These are phyloP conservation scores for Heritiera fomes DNA, from an alignment of 345 rosid genomes.

Conservation along the genomic window DNA sequence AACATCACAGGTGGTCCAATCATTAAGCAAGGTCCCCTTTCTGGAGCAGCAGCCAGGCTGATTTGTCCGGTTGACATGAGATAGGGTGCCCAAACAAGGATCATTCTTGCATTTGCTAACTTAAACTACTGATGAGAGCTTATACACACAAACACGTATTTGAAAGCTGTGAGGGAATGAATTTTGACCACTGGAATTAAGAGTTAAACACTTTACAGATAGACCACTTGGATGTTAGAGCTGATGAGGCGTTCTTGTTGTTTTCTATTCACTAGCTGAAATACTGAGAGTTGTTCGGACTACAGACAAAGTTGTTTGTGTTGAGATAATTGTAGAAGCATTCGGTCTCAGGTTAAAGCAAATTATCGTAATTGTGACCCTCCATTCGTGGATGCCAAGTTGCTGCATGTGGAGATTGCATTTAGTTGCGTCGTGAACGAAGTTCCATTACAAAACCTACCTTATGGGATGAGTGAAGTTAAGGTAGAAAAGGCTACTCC, in stretches of 20 bases:
- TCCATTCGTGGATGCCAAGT: not conserved
- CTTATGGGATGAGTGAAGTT: not conserved
- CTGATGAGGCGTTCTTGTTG: not conserved
- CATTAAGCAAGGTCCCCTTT: not conserved
- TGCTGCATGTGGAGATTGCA: not conserved
- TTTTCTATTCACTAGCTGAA: not conserved
- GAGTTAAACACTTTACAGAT: not conserved
- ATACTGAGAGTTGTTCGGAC: not conserved
- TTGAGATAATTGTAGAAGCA: not conserved
- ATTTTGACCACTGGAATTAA: not conserved
- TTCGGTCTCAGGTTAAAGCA: not conserved
- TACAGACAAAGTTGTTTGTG: not conserved
- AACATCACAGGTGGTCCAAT: conserved; percentile 7
- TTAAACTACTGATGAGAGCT: not conserved
- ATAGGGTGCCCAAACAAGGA: not conserved
- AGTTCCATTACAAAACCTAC: not conserved
- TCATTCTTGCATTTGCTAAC: not conserved
- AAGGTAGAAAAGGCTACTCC: not conserved
- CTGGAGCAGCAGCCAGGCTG: not conserved
- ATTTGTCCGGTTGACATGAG: not conserved
- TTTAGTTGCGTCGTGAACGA: not conserved
- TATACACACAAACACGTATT: no score
- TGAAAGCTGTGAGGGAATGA: not conserved
- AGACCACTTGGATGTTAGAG: no score
- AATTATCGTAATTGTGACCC: not conserved